Conservation (phyloP, 179 eudicot species). For the Beta macrorhiza region DNA sequence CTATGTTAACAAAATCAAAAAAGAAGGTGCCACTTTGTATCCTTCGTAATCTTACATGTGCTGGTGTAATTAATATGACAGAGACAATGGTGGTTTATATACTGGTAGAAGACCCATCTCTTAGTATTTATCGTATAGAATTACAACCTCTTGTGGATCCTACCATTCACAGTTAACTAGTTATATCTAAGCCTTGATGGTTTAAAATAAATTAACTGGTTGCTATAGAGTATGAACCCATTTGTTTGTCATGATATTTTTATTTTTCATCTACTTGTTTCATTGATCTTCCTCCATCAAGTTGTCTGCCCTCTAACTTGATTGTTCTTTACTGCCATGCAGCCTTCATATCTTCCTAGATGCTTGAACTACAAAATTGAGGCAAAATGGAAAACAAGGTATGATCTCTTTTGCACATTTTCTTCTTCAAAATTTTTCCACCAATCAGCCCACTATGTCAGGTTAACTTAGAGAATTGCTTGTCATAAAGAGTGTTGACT, state of each 20-base stretch:
- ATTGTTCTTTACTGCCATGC: slow-evolving; percentile 32
- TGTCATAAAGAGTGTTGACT: slow-evolving; percentile 9
- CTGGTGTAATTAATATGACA: not conserved
- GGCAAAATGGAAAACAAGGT: slow-evolving; percentile 66
- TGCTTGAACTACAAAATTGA: slow-evolving; percentile 76
- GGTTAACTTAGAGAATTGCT: slow-evolving; percentile 6
- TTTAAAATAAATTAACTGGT: not conserved
- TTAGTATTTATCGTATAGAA: not conserved
- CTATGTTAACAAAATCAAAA: not conserved
- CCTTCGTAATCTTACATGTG: too few species aligned
- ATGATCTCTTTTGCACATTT: slow-evolving; percentile 1
- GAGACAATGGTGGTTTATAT: not conserved
- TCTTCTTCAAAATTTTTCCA: not conserved
- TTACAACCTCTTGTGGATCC: not conserved
- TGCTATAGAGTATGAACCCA: not conserved
- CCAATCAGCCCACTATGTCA: not conserved
- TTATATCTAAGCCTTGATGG: not conserved
- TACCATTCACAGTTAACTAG: not conserved
- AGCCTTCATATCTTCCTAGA: slow-evolving; percentile 88
- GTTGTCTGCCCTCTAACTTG: slow-evolving; percentile 1
- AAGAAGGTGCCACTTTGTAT: not conserved
- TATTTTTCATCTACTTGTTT: not conserved
- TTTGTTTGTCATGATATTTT: not conserved
- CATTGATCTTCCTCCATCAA: not conserved
- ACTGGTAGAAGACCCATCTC: not conserved